phyloP scores from a whole-genome alignment of 2,329 filamentous ascomycete genomes.

The Gaeumannomyces sp. region DNA sequence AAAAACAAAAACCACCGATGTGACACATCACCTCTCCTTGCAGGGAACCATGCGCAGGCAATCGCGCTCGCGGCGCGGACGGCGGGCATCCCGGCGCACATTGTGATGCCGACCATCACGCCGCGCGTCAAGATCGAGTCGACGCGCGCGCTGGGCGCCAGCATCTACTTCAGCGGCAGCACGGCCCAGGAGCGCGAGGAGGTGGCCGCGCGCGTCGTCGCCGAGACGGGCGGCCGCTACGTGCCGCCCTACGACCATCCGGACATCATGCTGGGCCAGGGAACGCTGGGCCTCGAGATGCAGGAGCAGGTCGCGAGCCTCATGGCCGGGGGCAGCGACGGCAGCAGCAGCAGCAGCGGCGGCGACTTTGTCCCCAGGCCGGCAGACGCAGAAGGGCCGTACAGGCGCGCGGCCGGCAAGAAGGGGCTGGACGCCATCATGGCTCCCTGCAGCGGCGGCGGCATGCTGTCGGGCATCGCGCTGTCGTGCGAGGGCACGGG shows the following conservation, averaged over 20 bases:
- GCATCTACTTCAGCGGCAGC: constrained; percentile 74
- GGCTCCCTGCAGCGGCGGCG: constrained; percentile 80
- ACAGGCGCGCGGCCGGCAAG: constrained; percentile 7
- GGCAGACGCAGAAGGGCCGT: not conserved
- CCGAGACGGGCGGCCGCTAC: constrained; percentile 67
- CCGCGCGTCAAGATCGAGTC: constrained; percentile 82
- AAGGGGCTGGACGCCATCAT: constrained; percentile 63
- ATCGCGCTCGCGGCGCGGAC: constrained; percentile 76
- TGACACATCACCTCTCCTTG: not conserved
- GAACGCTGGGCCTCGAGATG: constrained; percentile 80
- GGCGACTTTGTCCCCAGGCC: constrained; percentile 3
- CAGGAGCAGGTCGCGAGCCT: constrained; percentile 62
- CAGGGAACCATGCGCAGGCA: constrained; percentile 92
- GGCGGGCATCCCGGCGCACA: constrained; percentile 69
- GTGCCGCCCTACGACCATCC: constrained; percentile 91
- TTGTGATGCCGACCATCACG: constrained; percentile 87
- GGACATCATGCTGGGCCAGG: constrained; percentile 86
- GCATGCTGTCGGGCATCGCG: constrained; percentile 78
- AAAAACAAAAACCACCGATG: not conserved
- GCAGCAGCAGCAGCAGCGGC: constrained; percentile 20
- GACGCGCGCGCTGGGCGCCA: constrained; percentile 70
- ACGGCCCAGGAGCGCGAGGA: constrained; percentile 78
- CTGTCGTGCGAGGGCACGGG: constrained; percentile 67
- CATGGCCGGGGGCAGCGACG: constrained; percentile 26
- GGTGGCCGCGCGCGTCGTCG: constrained; percentile 61